Evolutionary conservation across 257 asterid species (phyloP).

Genomic region (Plantago elongata): DNA sequence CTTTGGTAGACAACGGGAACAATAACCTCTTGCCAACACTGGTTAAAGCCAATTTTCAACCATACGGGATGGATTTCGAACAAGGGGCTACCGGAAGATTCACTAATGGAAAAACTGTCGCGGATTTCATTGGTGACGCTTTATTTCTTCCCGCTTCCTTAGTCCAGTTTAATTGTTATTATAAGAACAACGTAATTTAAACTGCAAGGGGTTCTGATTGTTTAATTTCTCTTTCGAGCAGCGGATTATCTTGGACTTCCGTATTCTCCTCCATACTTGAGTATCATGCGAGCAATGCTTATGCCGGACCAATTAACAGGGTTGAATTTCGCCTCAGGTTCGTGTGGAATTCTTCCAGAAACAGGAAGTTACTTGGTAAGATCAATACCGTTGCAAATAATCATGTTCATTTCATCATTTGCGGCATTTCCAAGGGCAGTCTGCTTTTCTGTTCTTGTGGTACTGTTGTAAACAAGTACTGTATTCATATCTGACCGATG

Average conservation of each 20-base stretch:
- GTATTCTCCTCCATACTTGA: conserved; percentile 41
- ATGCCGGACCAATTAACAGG: conserved; percentile 24
- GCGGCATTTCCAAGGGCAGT: too few species aligned
- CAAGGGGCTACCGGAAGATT: conserved; percentile 64
- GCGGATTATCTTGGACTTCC: conserved; percentile 69
- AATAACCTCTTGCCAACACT: conserved; percentile 54
- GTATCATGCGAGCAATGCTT: conserved; percentile 15
- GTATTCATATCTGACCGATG: too few species aligned
- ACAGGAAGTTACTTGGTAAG: conserved; percentile 50
- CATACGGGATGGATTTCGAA: conserved; percentile 52
- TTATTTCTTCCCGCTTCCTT: too few species aligned
- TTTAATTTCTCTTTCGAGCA: conserved; percentile 5
- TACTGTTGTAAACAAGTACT: too few species aligned
- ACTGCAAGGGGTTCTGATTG: not conserved
- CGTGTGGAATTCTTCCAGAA: conserved; percentile 65
- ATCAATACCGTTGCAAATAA: not conserved
- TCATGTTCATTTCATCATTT: too few species aligned
- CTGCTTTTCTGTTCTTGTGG: too few species aligned
- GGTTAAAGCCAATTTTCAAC: conserved; percentile 47
- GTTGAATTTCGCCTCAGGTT: conserved; percentile 64
- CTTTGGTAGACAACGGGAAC: conserved; percentile 59
- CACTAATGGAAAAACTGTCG: conserved; percentile 58
- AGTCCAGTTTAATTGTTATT: too few species aligned
- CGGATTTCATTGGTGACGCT: conserved; percentile 45
- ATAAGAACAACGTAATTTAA: too few species aligned